Evolutionary conservation across 805 yeast species (phyloP), one percentile per base, ranked within the genome.

Genomic region (Yarrowia keelungensis): DNA sequence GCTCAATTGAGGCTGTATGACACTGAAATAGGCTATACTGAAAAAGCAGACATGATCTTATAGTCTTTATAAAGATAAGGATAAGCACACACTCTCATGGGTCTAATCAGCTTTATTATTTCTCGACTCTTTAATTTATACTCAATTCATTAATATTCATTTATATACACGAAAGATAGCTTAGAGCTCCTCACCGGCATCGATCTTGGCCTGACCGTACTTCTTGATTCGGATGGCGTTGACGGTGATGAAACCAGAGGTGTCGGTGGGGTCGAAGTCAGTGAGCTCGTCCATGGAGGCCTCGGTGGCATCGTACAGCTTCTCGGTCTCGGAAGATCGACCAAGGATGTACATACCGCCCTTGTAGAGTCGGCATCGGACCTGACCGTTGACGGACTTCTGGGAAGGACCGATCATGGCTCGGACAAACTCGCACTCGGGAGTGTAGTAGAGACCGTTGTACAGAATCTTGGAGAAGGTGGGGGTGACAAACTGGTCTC

Each of bases 231-330:
- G 92, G 81, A 95, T 95, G 71, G 98, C 91, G 85, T 95, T 98
- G 75, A 95, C 97, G 74, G 97, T 91, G 81, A 95, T 95, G 86
- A 95, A 95, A 69, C 99, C 99, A 71, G 96, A 83, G 70, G 99
- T 92, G 80, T 94, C 98, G 79, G 90, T 92, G 72, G 99, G 99
- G 76, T 91, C 89, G 86, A 95, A 95, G 70, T 97, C 99, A 70
- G 98, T 92, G 77, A 95, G 88, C 83, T 95, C 99, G 81, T 95
- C 99, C 99, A 95, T 95, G 12, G 98, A 94, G 15, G 98, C 93
- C 81, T 94, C 98, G 69, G 97, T 92, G 73, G 97, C 97, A 79
- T 95, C 98, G 81, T 95, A 95, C 74, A 95, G 87, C 83, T 92
- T 94, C 84, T 95, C 99, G 71, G 98, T 92, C 72, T 89, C 89